These are phyloP conservation scores for Cryptococcus depauperatus DNA, from an alignment of 1,284 basidiomycete genomes.

Conservation along the genomic window DNA sequence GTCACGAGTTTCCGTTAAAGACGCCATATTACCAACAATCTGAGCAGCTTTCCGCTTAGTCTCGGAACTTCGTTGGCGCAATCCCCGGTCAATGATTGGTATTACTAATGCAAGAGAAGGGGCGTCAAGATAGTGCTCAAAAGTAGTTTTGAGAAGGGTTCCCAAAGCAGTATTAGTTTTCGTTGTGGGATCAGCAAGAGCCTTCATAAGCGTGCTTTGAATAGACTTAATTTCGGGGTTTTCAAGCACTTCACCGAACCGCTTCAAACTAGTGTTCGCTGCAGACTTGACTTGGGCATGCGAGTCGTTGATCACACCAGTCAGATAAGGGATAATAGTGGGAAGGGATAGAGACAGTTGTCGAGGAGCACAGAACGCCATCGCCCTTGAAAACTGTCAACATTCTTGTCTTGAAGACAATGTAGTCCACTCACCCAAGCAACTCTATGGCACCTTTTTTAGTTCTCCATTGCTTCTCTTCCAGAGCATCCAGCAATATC, in stretches of 20 bases:
- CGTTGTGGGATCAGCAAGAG: constrained; percentile 81
- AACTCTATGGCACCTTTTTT: constrained; percentile 97
- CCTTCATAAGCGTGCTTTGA: constrained; percentile 87
- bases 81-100: constrained; percentile 89
- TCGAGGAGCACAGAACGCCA: constrained; percentile 96
- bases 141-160: constrained; percentile 82
- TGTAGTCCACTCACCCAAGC: constrained; percentile 52
- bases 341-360: constrained; percentile 93
- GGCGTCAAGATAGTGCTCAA: constrained; percentile 97
- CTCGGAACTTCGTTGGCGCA: constrained; percentile 84
- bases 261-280: constrained; percentile 92
- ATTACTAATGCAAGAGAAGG: constrained; percentile 95
- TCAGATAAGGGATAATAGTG: constrained; percentile 90
- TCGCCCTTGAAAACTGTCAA: constrained; percentile 51
- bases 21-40: constrained; percentile 93
- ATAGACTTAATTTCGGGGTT: constrained; percentile 92
- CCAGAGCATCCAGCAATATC: constrained; percentile 77
- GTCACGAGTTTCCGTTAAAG: constrained; percentile 90
- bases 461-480: constrained; percentile 98
- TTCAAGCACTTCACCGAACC: constrained; percentile 92
- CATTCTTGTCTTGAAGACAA: background rate
- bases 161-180: constrained; percentile 81
- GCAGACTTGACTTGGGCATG: constrained; percentile 91
- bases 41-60: constrained; percentile 93
- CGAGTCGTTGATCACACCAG: constrained; percentile 91